Evolutionary conservation across 768 basidiomycete genomes (phyloP), one percentile per base, ranked within the genome.

Genomic region (Suillus plorans): DNA sequence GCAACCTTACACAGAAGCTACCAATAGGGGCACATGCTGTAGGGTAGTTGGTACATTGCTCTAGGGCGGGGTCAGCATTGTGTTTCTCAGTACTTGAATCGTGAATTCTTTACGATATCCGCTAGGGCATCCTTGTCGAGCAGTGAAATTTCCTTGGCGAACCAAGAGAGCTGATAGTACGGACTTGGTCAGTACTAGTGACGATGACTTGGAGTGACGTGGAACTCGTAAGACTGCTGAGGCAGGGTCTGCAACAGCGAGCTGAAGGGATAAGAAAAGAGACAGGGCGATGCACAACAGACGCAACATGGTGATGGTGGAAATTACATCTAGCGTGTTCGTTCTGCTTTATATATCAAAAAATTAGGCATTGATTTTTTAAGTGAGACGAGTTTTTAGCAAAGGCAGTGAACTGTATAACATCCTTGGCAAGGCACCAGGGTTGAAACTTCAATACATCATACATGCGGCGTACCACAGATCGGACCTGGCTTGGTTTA

Each of bases 1-100:
- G 14, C 13, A 25, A 14, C 49, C 68, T 41, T 69, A 74, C 73
- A 31, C 73, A 74, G 25, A 36, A 68, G 57, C 49, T 64, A n/a
- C 71, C 71, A 31, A 50, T 50, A 1, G 62, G 69, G 20, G 64
- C 71, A 34, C 73, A 74, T 34, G 34, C 5, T 10, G 57, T 1
- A 9, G 73, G 68, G 36, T 42, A 71, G 64, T 69, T 71, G 14
- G 68, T 7, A n/a, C 73, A 52, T 36, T 55, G 53, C 53, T 55
- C 53, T 55, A 55, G 12, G 31, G 31, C 3, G 31, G 31, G 31
- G 20, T 55, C 20, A 55, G 12, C 10, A 4, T n/a, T 3, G 5
- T 34, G n/a, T 55, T n/a, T 36, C 20, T 13, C 1, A 6, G 12
- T 36, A 20, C 18, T 31, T 41, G 25, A 3, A 0, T 3, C 9